phyloP scores from a whole-genome alignment of 371 early-diverging fungal species.

The Gilbertella persicaria region DNA sequence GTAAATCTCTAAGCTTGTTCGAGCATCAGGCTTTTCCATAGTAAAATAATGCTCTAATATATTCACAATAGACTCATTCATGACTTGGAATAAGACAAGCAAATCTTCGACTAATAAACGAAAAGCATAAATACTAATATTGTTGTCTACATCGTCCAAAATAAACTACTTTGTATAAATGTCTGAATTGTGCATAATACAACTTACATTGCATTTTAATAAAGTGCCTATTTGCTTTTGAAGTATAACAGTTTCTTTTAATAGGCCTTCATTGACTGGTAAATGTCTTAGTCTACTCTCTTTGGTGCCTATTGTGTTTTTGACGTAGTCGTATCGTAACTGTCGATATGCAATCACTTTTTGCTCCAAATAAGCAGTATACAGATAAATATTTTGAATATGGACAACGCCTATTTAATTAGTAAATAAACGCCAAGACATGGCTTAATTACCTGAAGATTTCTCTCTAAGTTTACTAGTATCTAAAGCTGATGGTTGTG shows the following conservation, averaged over 20 bases:
- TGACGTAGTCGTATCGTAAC: conserved; percentile 74
- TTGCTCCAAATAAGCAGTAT: conserved; percentile 83
- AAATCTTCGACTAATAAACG: conserved; percentile 85
- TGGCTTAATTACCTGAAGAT: conserved; percentile 42
- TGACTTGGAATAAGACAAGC: conserved; percentile 80
- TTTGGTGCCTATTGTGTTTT: conserved; percentile 36
- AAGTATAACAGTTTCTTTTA: conserved; percentile 76
- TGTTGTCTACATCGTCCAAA: conserved; percentile 82
- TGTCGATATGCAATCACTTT: conserved; percentile 77
- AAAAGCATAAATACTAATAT: conserved; percentile 85
- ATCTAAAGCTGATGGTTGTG: conserved; percentile 60
- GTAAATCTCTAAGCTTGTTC: conserved; percentile 83
- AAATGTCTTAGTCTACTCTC: conserved; percentile 56
- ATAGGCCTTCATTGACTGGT: conserved; percentile 67
- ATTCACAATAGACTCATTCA: conserved; percentile 92
- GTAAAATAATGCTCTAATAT: conserved; percentile 86
- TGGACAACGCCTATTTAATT: conserved; percentile 58
- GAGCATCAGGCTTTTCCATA: conserved; percentile 81
- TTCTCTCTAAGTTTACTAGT: conserved; percentile 66
- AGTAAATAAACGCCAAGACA: too few relatives aligned
- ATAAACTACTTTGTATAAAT: conserved; percentile 39
- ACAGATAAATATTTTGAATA: conserved; percentile 77
- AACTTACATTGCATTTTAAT: conserved; percentile 72
- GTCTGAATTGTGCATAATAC: background rate
- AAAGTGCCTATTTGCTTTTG: conserved; percentile 83